Evolutionary conservation across 2,329 filamentous ascomycete species (phyloP).

Genomic region (Colletotrichum sp.): DNA sequence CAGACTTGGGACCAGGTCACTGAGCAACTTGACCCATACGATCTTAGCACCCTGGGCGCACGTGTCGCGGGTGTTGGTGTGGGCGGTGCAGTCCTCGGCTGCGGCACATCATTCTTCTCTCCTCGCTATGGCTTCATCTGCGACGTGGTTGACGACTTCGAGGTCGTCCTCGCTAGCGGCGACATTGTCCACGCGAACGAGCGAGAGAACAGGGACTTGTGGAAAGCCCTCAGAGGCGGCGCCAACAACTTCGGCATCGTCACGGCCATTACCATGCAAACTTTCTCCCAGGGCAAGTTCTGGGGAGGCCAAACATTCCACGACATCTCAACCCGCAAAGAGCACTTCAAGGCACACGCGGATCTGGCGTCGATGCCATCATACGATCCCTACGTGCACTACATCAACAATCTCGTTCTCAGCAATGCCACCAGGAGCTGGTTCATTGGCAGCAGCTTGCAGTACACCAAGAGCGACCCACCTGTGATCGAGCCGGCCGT

Average conservation of each 20-base stretch:
- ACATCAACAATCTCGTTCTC: constrained; percentile 6
- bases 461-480: not conserved
- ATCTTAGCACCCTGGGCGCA: constrained; percentile 42
- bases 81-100: constrained; percentile 30
- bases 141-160: not conserved
- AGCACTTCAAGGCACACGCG: constrained; percentile 1
- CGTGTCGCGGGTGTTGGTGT: constrained; percentile 44
- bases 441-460: constrained; percentile 2
- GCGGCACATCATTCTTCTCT: constrained; percentile 11
- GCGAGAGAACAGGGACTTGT: constrained; percentile 41
- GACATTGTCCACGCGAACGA: constrained; percentile 42
- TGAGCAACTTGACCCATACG: constrained; percentile 32
- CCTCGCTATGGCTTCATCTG: constrained; percentile 7
- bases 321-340: not conserved
- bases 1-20: constrained; percentile 46
- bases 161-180: constrained; percentile 43
- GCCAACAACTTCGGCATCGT: constrained; percentile 48
- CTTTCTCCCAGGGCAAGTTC: not conserved
- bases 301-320: constrained; percentile 5
- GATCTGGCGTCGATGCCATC: not conserved
- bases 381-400: not conserved
- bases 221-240: constrained; percentile 48
- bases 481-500: not conserved
- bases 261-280: constrained; percentile 18
- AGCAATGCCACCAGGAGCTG: not conserved